Percentiles rank a stretch among this genome's conserved stretches.
These are phyloP conservation scores for Metschnikowia peoriensis DNA, from an alignment of 805 yeast genomes.

Conservation along the genomic window DNA sequence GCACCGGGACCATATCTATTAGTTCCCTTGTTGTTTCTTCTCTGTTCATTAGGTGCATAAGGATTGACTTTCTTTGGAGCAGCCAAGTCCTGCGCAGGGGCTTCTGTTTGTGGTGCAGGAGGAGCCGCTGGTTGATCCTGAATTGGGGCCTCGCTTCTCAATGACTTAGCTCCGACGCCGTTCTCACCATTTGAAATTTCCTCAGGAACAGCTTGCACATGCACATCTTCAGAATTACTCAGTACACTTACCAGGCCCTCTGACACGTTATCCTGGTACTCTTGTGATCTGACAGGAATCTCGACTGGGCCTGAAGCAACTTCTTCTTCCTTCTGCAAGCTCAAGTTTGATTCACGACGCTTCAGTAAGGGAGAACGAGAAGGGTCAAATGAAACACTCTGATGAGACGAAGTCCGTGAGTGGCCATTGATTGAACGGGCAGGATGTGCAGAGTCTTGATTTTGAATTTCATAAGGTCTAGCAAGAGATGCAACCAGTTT, in stretches of 20 bases:
- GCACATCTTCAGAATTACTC: background rate
- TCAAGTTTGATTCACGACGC: background rate
- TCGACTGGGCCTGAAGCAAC: background rate
- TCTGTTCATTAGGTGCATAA: slow-evolving; percentile 33
- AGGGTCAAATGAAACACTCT: slow-evolving; percentile 5
- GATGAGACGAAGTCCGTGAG: slow-evolving; percentile 12
- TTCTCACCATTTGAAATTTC: background rate
- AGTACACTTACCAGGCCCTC: background rate
- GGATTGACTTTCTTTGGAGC: slow-evolving; percentile 25
- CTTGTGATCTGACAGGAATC: background rate
- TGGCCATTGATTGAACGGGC: slow-evolving; percentile 6
- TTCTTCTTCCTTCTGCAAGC: background rate
- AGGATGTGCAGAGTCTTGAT: background rate
- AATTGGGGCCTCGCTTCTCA: background rate
- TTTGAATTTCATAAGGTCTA: background rate
- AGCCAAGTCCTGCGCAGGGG: background rate
- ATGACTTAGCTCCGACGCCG: background rate
- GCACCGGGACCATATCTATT: slow-evolving; percentile 16
- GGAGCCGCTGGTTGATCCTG: background rate
- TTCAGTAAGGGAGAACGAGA: background rate
- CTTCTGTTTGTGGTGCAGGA: slow-evolving; percentile 14
- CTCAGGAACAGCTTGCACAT: background rate
- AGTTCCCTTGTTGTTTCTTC: slow-evolving; percentile 10
- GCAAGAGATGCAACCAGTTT: background rate
- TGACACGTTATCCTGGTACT: background rate